Evolutionary conservation across 768 basidiomycete species (phyloP).

Genomic region (Naganishia vishniacii): DNA sequence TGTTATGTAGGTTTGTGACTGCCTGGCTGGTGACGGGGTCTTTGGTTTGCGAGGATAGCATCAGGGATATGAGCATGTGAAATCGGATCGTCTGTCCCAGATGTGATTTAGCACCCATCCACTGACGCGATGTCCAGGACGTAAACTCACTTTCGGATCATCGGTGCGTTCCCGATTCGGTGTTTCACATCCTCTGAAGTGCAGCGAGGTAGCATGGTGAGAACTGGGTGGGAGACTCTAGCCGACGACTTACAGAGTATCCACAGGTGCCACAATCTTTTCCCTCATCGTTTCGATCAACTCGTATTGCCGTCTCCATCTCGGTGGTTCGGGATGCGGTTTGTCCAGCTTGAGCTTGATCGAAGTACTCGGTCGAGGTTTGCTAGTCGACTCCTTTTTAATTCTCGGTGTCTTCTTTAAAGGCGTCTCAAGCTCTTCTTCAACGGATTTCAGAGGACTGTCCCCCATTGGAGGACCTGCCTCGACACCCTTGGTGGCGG

Average conservation of each 20-base stretch:
- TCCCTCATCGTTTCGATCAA: conserved; percentile 70
- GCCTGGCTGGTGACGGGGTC: conserved; percentile 82
- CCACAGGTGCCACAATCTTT: conserved; percentile 72
- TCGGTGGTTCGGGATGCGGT: conserved; percentile 42
- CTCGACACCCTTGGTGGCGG: neutral
- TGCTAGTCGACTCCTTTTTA: neutral
- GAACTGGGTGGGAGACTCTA: neutral
- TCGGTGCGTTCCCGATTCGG: conserved; percentile 28
- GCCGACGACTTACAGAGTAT: conserved; percentile 56
- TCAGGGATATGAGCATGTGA: conserved; percentile 79
- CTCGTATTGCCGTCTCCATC: conserved; percentile 43
- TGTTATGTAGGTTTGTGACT: conserved; percentile 63
- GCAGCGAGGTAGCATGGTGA: neutral
- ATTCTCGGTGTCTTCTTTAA: neutral
- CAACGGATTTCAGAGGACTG: neutral
- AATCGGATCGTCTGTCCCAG: conserved; percentile 66
- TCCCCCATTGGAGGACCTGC: neutral
- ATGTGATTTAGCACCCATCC: too few relatives aligned
- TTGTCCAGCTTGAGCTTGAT: conserved; percentile 38
- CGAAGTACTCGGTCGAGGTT: conserved; percentile 6
- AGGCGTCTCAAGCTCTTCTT: neutral
- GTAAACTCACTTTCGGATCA: conserved; percentile 34
- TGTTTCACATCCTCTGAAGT: conserved; percentile 45
- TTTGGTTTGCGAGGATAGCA: conserved; percentile 94
- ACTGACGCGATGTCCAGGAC: neutral